phyloP scores from a whole-genome alignment of 2,329 filamentous ascomycete species.

The Ophiocordyceps polyrhachis-furcata region DNA sequence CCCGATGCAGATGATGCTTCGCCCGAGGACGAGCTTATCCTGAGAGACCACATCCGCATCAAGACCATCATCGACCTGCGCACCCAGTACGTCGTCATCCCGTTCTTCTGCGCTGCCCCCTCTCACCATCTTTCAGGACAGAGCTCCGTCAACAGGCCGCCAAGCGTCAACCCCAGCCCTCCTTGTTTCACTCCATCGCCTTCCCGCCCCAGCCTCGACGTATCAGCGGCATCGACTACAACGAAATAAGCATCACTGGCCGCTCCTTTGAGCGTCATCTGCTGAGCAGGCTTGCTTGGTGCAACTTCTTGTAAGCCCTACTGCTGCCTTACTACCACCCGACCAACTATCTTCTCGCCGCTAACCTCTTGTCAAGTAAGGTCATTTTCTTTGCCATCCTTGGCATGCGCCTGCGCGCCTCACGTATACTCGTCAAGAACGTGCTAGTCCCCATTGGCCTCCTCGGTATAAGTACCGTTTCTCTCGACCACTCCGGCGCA shows the following conservation, averaged over 20 bases:
- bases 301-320: constrained; percentile 36
- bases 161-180: constrained; percentile 26
- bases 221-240: constrained; percentile 45
- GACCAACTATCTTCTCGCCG: neutral
- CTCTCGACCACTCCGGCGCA: constrained; percentile 44
- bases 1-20: constrained; percentile 50
- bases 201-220: constrained; percentile 21
- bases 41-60: constrained; percentile 43
- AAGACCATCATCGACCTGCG: constrained; percentile 63
- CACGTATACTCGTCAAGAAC: constrained; percentile 47
- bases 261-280: constrained; percentile 49
- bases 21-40: constrained; percentile 36
- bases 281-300: constrained; percentile 48
- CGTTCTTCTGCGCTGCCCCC: too few relatives aligned
- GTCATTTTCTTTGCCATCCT: constrained; percentile 43
- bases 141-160: constrained; percentile 52
- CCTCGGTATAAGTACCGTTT: constrained; percentile 48
- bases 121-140: constrained; percentile 27
- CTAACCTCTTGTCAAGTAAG: constrained; percentile 10
- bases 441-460: constrained; percentile 59
- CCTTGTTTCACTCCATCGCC: too few relatives aligned
- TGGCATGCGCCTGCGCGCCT: constrained; percentile 50
- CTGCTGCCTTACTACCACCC: neutral
- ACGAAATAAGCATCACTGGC: constrained; percentile 57
- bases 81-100: constrained; percentile 38